Base-by-base conservation (phyloP, 2,329 filamentous ascomycete species). In the Colletotrichum aenigma region DNA sequence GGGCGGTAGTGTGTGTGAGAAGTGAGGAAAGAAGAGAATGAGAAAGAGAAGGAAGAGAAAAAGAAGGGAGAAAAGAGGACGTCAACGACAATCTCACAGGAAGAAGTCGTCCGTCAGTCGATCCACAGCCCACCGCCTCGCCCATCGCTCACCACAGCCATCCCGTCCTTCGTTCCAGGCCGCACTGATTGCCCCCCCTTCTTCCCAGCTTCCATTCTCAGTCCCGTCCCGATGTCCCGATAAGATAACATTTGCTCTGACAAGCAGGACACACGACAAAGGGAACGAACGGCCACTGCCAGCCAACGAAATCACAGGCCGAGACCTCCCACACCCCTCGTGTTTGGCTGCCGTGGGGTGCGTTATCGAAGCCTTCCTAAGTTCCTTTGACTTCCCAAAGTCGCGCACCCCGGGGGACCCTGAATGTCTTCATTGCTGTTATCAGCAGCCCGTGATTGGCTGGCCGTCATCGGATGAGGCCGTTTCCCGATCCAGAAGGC, bases 381-480 rank as follows among this genome's bases (percentile, higher is more conserved):
- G 36, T 36, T 66, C 15, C 26, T 16, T 32, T 26, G 60, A 24
- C 34, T 36, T 66, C 18, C 36, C 66, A 58, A 75, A 24, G 28
- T 64, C 38, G 58, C 21, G 38, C 66, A 62, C 18, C 65, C 71
- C 56, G 66, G 48, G 64, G 36, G 58, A 71, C 72, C 75, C 68
- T 76, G 64, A 77, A 75, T 55, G 52, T 71, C 58, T 60, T 77
- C 68, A 24, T 43, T 28, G 72, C 61, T 28, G 68, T 77, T 77
- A 77, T 77, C 76, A 67, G 55, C 13, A 28, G n/a, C 7, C 18
- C 1, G 16, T 77, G 55, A 77, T 77, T 77, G 76, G 76, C 13
- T 4, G 16, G 12, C 3, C 6, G 13, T 21, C 43, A 34, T 76
- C 74, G 74, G 74, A 76, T 58, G 26, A 36, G 61, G 74, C 74